A percentile compares a stretch with the other conserved stretches of the same genome.
Conservation (phyloP, 129 eudicot genomes). For the Ambrosia trifida region DNA sequence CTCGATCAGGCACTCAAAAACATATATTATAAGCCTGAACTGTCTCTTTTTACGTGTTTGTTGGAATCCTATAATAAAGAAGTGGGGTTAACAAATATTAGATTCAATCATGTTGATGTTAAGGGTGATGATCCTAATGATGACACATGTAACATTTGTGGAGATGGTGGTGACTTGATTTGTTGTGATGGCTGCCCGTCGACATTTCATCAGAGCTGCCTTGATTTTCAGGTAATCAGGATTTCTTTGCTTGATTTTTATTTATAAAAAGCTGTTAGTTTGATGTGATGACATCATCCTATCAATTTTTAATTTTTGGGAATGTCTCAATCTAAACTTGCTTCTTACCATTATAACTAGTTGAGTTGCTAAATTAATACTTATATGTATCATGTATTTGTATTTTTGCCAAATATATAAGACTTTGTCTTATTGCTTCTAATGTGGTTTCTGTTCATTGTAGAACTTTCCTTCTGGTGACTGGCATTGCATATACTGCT, state of each 20-base stretch:
- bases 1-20: conserved; percentile 36
- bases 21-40: conserved; percentile 51
- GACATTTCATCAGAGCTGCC: conserved; percentile 86
- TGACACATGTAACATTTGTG: conserved; percentile 92
- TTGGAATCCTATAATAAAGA: conserved; percentile 72
- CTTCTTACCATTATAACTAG: not conserved
- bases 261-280: too few relatives aligned
- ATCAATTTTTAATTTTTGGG: too few relatives aligned
- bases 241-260: conserved; percentile 1
- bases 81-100: conserved; percentile 35
- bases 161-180: conserved; percentile 92
- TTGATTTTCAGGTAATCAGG: conserved; percentile 57
- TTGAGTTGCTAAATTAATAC: not conserved
- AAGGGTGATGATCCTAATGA: conserved; percentile 85
- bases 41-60: conserved; percentile 54
- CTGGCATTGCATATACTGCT: conserved; percentile 80
- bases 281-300: too few relatives aligned
- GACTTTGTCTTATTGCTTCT: not conserved
- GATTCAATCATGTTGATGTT: conserved; percentile 55
- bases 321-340: not conserved
- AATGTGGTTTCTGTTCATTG: conserved; percentile 27
- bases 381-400: not conserved
- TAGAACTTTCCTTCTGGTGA: conserved; percentile 87
- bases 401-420: not conserved
- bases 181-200: conserved; percentile 98